These are phyloP conservation scores for Oryza glumipatula DNA, from an alignment of 176 grass and related monocot genomes.

Conservation along the genomic window DNA sequence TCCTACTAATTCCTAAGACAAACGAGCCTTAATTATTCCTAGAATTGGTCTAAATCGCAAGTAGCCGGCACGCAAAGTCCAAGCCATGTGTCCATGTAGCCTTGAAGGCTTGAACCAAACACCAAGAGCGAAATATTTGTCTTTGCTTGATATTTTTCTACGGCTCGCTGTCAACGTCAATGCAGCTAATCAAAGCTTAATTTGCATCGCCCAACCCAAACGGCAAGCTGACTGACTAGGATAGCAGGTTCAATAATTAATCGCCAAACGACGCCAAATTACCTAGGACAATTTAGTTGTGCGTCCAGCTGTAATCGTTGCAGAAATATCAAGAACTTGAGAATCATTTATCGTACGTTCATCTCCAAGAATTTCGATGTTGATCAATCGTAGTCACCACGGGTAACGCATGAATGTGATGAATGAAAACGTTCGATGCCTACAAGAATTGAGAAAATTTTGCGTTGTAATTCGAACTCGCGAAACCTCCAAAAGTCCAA, in stretches of 20 bases:
- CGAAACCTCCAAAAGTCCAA: background rate
- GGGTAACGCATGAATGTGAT: background rate
- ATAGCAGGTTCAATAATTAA: background rate
- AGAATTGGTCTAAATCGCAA: background rate
- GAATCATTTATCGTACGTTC: background rate
- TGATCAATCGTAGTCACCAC: background rate
- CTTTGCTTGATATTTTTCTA: background rate
- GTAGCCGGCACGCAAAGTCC: slow-evolving; percentile 12
- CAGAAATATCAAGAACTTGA: background rate
- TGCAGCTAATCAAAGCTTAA: background rate
- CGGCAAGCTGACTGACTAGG: background rate
- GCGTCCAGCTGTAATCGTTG: background rate
- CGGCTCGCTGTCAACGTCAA: slow-evolving; percentile 24
- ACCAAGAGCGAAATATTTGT: background rate
- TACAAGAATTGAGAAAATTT: background rate
- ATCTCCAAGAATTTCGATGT: background rate
- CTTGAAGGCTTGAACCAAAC: background rate
- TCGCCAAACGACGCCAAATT: background rate
- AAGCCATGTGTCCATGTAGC: background rate
- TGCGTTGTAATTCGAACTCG: background rate
- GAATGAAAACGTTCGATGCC: background rate
- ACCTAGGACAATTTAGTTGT: background rate
- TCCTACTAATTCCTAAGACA: background rate
- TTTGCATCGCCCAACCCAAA: background rate
- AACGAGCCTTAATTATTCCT: background rate